Percentiles rank a stretch among this genome's conserved stretches.
Evolutionary conservation across 108 stramenopile species (phyloP).

Genomic region (Schizochytrium sp.): DNA sequence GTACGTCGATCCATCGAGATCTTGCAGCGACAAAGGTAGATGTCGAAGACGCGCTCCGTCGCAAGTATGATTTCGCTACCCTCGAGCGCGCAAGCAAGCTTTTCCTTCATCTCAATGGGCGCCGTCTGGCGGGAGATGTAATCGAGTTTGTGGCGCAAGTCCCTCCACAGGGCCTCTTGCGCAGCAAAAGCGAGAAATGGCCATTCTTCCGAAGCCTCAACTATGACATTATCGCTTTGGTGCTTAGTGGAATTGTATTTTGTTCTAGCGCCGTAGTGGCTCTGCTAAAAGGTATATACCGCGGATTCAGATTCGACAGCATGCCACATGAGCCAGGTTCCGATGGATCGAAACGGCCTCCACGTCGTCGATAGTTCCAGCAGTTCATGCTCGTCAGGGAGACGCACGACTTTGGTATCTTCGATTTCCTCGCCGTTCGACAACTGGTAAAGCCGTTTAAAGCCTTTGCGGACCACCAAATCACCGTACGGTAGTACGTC

Average conservation of each 20-base stretch:
- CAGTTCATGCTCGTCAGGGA: background rate
- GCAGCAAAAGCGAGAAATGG: background rate
- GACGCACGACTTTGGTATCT: background rate
- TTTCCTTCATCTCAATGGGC: background rate
- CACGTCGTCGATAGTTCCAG: background rate
- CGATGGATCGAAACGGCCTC: background rate
- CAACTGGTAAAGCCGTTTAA: background rate
- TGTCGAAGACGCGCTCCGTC: background rate
- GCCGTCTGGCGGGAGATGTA: background rate
- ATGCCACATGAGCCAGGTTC: background rate
- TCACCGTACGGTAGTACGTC: conserved; percentile 57
- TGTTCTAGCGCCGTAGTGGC: background rate
- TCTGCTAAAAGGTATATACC: background rate
- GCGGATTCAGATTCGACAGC: background rate
- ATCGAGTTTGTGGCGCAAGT: background rate
- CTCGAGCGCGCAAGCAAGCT: background rate
- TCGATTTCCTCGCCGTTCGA: background rate
- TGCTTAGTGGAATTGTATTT: background rate
- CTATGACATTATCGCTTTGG: background rate
- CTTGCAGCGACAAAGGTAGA: background rate
- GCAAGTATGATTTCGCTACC: background rate
- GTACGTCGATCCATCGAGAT: background rate
- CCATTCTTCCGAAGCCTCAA: background rate
- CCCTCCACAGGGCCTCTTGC: background rate
- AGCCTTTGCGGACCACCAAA: conserved; percentile 54